A percentile compares a stretch with the other conserved stretches of the same genome.
Evolutionary conservation across 768 basidiomycete species (phyloP).

Genomic region (Lactifluus piperatus): DNA sequence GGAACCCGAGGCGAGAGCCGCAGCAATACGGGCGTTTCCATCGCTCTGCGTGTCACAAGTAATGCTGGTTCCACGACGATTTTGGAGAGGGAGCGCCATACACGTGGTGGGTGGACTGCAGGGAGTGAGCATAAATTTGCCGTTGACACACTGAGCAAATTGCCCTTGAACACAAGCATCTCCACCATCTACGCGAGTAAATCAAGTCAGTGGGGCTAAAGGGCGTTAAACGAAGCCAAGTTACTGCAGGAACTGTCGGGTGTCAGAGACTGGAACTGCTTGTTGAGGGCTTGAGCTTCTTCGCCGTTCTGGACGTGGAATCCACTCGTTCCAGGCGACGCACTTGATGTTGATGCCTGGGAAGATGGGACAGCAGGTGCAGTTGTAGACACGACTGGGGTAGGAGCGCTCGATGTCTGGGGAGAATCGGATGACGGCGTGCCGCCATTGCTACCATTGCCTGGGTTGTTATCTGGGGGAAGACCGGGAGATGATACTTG

Average conservation of each 20-base stretch:
- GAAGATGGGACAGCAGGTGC: not conserved
- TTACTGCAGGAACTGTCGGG: conserved; percentile 27
- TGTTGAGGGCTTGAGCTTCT: conserved; percentile 32
- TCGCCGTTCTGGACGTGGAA: conserved; percentile 28
- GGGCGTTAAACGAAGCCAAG: not conserved
- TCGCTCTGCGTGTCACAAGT: conserved; percentile 30
- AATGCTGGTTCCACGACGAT: conserved; percentile 32
- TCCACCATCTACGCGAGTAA: conserved; percentile 22
- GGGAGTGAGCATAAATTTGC: conserved; percentile 27
- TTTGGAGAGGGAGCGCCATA: conserved; percentile 36
- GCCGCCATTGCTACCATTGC: not conserved
- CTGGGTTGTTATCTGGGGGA: not conserved
- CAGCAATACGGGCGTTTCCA: conserved; percentile 28
- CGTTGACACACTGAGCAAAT: conserved; percentile 35
- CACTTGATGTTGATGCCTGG: not conserved
- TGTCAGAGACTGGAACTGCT: conserved; percentile 27
- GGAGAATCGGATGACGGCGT: conserved; percentile 9
- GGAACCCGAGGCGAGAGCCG: conserved; percentile 22
- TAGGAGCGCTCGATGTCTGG: not conserved
- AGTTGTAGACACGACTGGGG: not conserved
- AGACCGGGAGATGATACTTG: conserved; percentile 31
- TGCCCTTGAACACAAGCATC: conserved; percentile 31
- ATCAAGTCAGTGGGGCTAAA: not conserved
- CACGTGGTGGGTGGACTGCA: conserved; percentile 30
- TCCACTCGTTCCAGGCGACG: not conserved